These are phyloP conservation scores for Platanthera zijinensis DNA, from an alignment of 106 monocot genomes.

Conservation along the genomic window DNA sequence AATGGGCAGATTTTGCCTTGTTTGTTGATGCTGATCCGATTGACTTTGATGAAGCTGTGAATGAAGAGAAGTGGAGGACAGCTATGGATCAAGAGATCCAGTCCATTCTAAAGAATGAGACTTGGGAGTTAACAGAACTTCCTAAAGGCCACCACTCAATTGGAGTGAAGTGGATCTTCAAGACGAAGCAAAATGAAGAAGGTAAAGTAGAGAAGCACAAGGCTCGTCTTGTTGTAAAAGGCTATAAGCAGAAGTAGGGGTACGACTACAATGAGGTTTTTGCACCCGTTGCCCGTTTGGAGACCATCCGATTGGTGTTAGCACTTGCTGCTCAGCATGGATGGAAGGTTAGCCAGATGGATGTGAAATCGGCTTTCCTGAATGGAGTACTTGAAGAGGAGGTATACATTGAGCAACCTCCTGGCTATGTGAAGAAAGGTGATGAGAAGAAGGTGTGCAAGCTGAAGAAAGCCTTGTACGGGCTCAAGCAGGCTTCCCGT, in stretches of 20 bases:
- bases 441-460: no score
- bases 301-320: slow-evolving; percentile 9
- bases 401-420: slow-evolving; percentile 4
- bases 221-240: no score
- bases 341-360: not conserved
- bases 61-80: not conserved
- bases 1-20: no score
- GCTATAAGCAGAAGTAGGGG: no score
- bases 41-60: not conserved
- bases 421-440: slow-evolving; percentile 2
- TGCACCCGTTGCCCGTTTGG: not conserved
- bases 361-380: slow-evolving; percentile 16
- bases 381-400: slow-evolving; percentile 5
- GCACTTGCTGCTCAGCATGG: not conserved
- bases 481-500: slow-evolving; percentile 5
- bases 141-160: not conserved
- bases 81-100: not conserved
- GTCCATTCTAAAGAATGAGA: not conserved
- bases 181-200: not conserved
- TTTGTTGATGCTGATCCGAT: not conserved
- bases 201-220: not conserved
- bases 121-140: not conserved
- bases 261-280: no score
- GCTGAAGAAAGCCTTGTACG: no score
- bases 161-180: not conserved